Evolutionary conservation across 2,329 filamentous ascomycete species (phyloP), one percentile per base, ranked within the genome.

Genomic region (Aureobasidium sp.): DNA sequence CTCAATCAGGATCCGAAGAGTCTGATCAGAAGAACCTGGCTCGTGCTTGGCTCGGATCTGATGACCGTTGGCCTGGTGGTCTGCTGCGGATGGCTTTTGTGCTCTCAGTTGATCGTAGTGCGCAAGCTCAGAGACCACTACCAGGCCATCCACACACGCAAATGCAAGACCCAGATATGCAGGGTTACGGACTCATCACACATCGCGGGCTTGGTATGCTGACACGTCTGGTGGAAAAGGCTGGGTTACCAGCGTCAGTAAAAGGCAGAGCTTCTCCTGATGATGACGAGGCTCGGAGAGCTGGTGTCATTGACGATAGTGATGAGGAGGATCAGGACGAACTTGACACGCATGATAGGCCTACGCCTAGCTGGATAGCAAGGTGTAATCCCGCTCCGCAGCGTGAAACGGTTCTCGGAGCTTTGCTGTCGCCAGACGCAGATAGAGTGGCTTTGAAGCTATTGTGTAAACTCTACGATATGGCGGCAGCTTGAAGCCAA

Each of bases 41-140:
- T 3, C 81, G 81, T 53, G 76, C 80, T 0, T 97, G 93, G 90
- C 78, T 97, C 6, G 81, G 84, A 34, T 89, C 87, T 3, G 82
- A 85, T 37, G 90, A 94, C 61, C 88, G 87, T 0, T 93, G 95
- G 67, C 85, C 88, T 1, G 81, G 86, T 55, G 90, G 85, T 61
- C 76, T 97, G 6, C 80, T 91, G 54, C 79, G 83, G 19, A 76
- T 96, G 19, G 80, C 90, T 0, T 84, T 85, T 56, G 76, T 87
- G 4, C 74, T 96, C 3, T 86, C 57, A 22, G 55, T 45, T 5
- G 42, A 57, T 10, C 44, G 24, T n/a, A 29, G n/a, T 12, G 19
- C 32, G 32, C 39, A 39, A 56, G 19, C 54, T 35, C 54, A 39
- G 53, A 60, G 59, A 44, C 55, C 47, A 47, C 22, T 55, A 55